Base-by-base conservation (phyloP, 2,329 filamentous ascomycete species). In the Colletotrichum lentis region DNA sequence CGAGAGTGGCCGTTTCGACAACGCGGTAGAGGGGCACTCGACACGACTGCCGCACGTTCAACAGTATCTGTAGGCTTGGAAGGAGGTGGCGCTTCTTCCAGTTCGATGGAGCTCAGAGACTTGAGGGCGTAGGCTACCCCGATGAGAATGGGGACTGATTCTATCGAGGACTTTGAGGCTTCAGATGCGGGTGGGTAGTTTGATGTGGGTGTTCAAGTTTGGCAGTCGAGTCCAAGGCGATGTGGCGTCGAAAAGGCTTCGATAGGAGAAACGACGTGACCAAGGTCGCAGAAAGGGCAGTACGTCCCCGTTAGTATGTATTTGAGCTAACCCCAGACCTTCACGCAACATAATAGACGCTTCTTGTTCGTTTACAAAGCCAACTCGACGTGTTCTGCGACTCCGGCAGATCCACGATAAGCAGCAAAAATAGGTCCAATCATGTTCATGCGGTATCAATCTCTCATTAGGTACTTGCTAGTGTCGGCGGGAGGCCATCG, bases 91-190 rank as follows among this genome's bases (percentile, higher is more conserved):
- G 39, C 24, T n/a, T n/a, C 24, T 16, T n/a, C 41, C 22, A 44
- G 27, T 37, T 20, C 14, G 14, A 39, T 58, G 8, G 64, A 67
- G 18, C 35, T 64, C n/a, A 54, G 47, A 55, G 54, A 59, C 41
- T 11, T 59, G 7, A 22, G 61, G 35, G 39, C 41, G 39, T 20
- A 64, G 50, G 43, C 61, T 43, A 20, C 41, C n/a, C 35, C 39
- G 10, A 47, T 31, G 46, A 22, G 14, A 3, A 5, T 8, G n/a
- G 20, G 18, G 5, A 31, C 8, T 11, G 37, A 31, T 49, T 24
- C n/a, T 37, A 16, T 31, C n/a, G 22, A 39, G 16, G 37, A 54
- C 14, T 43, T 35, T 18, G 22, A 24, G 22, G 22, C 5, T n/a
- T 27, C 22, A 6, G 12, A 50, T 16, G 5, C 6, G 12, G 35